Conservation (phyloP, 805 yeast species). For the Kodamaea fukazawae region DNA sequence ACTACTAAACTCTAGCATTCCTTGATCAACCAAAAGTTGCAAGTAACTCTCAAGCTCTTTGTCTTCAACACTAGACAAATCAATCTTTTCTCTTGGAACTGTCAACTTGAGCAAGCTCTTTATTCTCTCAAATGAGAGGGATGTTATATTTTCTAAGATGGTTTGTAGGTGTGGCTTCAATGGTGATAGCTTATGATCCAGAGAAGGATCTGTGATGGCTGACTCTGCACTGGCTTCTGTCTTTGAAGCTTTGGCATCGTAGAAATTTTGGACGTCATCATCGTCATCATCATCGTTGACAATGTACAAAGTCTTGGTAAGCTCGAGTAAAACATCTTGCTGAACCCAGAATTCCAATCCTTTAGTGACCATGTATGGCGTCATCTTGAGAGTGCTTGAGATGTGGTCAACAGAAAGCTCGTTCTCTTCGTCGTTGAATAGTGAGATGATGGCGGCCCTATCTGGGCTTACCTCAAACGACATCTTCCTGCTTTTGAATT, state of each 20-base stretch:
- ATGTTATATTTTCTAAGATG: conserved; percentile 57
- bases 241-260: too few species aligned
- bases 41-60: conserved; percentile 44
- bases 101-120: conserved; percentile 53
- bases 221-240: too few species aligned
- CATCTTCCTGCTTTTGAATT: conserved; percentile 33
- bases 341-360: conserved; percentile 61
- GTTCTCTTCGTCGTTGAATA: conserved; percentile 40
- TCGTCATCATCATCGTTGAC: conserved; percentile 33
- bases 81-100: conserved; percentile 48
- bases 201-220: too few species aligned
- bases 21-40: conserved; percentile 43
- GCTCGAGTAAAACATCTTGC: conserved; percentile 49
- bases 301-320: conserved; percentile 29
- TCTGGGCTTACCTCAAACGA: conserved; percentile 60
- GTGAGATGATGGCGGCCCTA: conserved; percentile 60
- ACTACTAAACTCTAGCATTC: conserved; percentile 31
- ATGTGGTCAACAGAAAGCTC: conserved; percentile 34
- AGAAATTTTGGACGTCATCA: too few species aligned
- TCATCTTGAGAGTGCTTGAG: conserved; percentile 39
- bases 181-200: neutral
- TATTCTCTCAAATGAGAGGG: conserved; percentile 46
- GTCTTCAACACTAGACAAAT: conserved; percentile 34
- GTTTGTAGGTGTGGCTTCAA: conserved; percentile 50
- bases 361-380: conserved; percentile 34